Evolutionary conservation across 2,329 filamentous ascomycete species (phyloP), one percentile per base, ranked within the genome.

Genomic region (Blastomyces percursus): DNA sequence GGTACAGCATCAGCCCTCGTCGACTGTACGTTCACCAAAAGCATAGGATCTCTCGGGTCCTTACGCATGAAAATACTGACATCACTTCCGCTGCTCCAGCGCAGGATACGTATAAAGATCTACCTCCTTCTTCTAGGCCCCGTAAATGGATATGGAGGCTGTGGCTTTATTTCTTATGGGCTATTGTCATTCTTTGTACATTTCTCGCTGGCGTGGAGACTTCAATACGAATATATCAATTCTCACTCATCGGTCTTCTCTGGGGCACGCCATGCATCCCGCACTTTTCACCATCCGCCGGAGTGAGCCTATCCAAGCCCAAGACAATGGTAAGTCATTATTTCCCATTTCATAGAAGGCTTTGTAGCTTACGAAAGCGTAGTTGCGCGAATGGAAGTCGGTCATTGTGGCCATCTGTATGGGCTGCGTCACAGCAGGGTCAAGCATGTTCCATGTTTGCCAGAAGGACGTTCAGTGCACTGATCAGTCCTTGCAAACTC

Each of bases 371-470:
- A 51, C 58, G n/a, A 61, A 61, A 19, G 16, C 5, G 9, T 32
- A 61, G 59, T 27, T 61, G 27, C 32, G 59, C 2, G 59, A 61
- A 21, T 35, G 30, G 24, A 61, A 61, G 48, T 61, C 59, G 16
- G 46, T 61, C 32, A 51, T 61, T 40, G 59, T 54, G 19, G 59
- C 59, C 14, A 46, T 61, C 3, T 61, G 46, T 46, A 61, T 61
- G 59, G 59, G 59, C 16, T 61, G 9, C 52, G 42, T 61, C 44
- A 51, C 44, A 8, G 46, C 59, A n/a, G 42, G 46, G 35, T 38
- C 59, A 51, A 52, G 42, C 59, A 61, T 52, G 59, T 61, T 35
- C 59, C 40, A 61, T 24, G 42, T 35, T 51, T 61, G 59, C 48
- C 44, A 32, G 12, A 40, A 21, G 9, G 48, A 61, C 7, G 44